Percentiles rank a stretch among this genome's conserved stretches.
These are phyloP conservation scores for Ilex aquifolium DNA, from an alignment of 257 asterid genomes.

Conservation along the genomic window DNA sequence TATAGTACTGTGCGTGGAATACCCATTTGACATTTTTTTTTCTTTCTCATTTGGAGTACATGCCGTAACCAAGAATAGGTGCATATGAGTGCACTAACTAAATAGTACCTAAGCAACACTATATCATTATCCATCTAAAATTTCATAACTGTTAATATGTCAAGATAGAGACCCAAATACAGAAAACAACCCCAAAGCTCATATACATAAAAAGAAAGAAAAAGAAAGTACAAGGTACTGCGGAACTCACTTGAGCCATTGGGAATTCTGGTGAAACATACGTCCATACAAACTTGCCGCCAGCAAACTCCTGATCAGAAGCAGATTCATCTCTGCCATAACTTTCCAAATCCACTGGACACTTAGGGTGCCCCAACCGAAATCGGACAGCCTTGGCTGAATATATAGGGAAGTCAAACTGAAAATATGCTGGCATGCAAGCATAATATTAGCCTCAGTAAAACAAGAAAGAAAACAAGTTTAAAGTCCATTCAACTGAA, in stretches of 20 bases:
- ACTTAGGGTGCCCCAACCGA: slow-evolving; percentile 46
- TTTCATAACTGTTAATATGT: not conserved
- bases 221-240: not conserved
- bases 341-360: slow-evolving; percentile 23
- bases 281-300: slow-evolving; percentile 53
- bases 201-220: not conserved
- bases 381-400: slow-evolving; percentile 73
- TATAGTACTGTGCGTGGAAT: too few relatives aligned
- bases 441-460: slow-evolving; percentile 19
- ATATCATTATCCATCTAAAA: too few relatives aligned
- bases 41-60: too few relatives aligned
- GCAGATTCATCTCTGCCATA: slow-evolving; percentile 16
- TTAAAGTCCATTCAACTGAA: not conserved
- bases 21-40: too few relatives aligned
- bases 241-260: slow-evolving; percentile 57
- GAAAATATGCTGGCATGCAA: slow-evolving; percentile 58
- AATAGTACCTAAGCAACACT: too few relatives aligned
- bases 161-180: not conserved
- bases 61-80: too few relatives aligned
- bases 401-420: slow-evolving; percentile 67
- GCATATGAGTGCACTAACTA: too few relatives aligned
- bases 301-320: slow-evolving; percentile 25
- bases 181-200: not conserved
- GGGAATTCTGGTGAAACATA: slow-evolving; percentile 60
- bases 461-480: not conserved